Conservation (phyloP, 1,284 basidiomycete species). For the Rhodotorula sp. region DNA sequence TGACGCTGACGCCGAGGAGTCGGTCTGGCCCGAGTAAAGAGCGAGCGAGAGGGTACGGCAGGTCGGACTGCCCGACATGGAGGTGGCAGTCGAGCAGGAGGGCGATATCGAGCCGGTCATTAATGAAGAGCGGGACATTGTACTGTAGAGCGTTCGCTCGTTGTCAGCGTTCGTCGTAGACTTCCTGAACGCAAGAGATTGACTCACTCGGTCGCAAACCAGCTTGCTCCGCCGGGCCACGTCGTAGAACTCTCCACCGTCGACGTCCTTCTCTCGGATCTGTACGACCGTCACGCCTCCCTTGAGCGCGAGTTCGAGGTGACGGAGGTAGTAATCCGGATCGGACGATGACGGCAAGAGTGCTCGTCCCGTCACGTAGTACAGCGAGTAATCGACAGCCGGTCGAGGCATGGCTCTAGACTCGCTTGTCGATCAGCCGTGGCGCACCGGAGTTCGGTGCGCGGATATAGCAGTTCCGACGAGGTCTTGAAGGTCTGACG, state of each 20-base stretch:
- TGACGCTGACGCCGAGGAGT: conserved; percentile 79
- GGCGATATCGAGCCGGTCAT: conserved; percentile 82
- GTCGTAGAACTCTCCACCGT: conserved; percentile 79
- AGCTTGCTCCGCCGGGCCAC: conserved; percentile 69
- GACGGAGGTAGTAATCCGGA: conserved; percentile 55
- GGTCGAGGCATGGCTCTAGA: conserved; percentile 32
- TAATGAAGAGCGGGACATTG: conserved; percentile 81
- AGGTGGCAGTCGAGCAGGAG: conserved; percentile 75
- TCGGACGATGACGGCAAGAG: conserved; percentile 8
- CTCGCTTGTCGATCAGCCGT: not conserved
- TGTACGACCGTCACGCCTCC: conserved; percentile 89
- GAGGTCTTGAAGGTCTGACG: no score
- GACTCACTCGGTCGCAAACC: conserved; percentile 65
- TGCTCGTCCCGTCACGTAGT: conserved; percentile 50
- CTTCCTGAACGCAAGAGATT: no score
- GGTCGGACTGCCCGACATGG: conserved; percentile 88
- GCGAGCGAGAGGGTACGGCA: conserved; percentile 70
- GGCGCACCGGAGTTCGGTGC: not conserved
- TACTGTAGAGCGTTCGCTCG: conserved; percentile 54
- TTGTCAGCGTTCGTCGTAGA: not conserved
- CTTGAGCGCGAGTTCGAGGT: conserved; percentile 61
- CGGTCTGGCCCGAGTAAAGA: conserved; percentile 65
- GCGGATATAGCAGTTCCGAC: no score
- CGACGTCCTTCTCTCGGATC: conserved; percentile 76
- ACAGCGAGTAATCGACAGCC: conserved; percentile 69